These are phyloP conservation scores for Emmonsia crescens DNA, from an alignment of 2,329 filamentous ascomycete species.

Conservation along the genomic window DNA sequence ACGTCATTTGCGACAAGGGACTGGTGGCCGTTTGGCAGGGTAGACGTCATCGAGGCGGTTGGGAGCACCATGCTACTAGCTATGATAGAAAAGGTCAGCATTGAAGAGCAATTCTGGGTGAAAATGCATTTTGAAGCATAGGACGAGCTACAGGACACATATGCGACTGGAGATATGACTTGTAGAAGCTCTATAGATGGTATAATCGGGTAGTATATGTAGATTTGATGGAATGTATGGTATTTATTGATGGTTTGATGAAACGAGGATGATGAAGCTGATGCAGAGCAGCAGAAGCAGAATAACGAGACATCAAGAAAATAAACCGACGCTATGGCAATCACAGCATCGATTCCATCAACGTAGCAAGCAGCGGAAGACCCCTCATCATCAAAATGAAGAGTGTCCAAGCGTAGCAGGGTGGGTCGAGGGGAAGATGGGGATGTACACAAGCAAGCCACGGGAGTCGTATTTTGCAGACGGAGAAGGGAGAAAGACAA, in stretches of 20 bases:
- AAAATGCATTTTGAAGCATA: conserved; percentile 15
- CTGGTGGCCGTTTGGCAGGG: conserved; percentile 24
- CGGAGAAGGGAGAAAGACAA: conserved; percentile 18
- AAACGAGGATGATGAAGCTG: conserved; percentile 20
- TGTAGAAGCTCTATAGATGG: conserved; percentile 18
- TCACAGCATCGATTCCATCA: conserved; percentile 2
- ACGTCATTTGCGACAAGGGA: conserved; percentile 2
- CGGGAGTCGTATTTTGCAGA: conserved; percentile 2
- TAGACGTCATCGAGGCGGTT: conserved; percentile 25
- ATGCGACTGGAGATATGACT: conserved; percentile 24
- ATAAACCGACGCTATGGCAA: neutral
- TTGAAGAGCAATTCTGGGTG: conserved; percentile 24
- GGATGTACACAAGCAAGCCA: conserved; percentile 2
- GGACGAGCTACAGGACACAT: conserved; percentile 17
- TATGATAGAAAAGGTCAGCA: conserved; percentile 30
- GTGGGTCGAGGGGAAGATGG: conserved; percentile 3
- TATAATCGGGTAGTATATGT: conserved; percentile 19
- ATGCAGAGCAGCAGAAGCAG: conserved; percentile 11
- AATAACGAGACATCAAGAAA: conserved; percentile 1
- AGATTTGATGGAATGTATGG: conserved; percentile 26
- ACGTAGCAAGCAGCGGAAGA: neutral
- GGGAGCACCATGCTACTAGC: conserved; percentile 38
- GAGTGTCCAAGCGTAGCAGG: neutral
- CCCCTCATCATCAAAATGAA: neutral
- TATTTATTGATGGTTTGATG: conserved; percentile 31